phyloP scores from a whole-genome alignment of 345 rosid genomes.

The Noccaea bulbosa region DNA sequence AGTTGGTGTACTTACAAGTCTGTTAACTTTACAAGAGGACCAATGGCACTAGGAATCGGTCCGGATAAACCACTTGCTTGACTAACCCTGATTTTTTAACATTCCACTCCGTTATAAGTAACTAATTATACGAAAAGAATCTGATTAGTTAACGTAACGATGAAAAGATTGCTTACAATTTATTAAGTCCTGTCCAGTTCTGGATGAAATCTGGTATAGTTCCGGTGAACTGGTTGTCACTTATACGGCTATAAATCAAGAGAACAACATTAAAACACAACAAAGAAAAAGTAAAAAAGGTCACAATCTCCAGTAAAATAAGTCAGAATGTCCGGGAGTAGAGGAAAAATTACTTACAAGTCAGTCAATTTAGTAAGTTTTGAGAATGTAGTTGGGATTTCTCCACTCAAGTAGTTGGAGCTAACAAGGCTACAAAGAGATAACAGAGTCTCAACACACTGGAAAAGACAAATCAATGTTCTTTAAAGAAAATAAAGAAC shows the following conservation, averaged over 20 bases:
- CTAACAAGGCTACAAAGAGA: conserved; percentile 45
- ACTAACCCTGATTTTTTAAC: conserved; percentile 39
- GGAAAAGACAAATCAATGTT: neutral
- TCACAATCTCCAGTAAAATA: too few relatives aligned
- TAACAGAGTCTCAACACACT: conserved; percentile 23
- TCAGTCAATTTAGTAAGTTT: conserved; percentile 50
- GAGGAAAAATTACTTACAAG: conserved; percentile 45
- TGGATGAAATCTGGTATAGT: conserved; percentile 57
- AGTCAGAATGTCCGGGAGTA: neutral
- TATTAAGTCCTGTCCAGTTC: conserved; percentile 53
- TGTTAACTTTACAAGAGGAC: conserved; percentile 18
- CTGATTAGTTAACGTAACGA: neutral
- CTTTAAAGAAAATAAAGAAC: neutral
- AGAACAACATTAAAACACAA: neutral
- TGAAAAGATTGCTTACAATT: conserved; percentile 50
- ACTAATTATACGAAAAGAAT: conserved; percentile 11
- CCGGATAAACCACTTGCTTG: conserved; percentile 64
- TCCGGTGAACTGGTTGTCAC: conserved; percentile 59
- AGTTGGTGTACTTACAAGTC: conserved; percentile 45
- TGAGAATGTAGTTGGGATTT: conserved; percentile 55
- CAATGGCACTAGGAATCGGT: conserved; percentile 52
- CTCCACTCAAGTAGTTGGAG: conserved; percentile 60
- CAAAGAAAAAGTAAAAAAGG: neutral
- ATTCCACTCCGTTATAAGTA: conserved; percentile 6
- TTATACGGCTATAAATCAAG: conserved; percentile 46